Percentiles rank a stretch among this genome's conserved stretches.
phyloP scores from a whole-genome alignment of 441 rosid genomes.

The Erodium texanum region DNA sequence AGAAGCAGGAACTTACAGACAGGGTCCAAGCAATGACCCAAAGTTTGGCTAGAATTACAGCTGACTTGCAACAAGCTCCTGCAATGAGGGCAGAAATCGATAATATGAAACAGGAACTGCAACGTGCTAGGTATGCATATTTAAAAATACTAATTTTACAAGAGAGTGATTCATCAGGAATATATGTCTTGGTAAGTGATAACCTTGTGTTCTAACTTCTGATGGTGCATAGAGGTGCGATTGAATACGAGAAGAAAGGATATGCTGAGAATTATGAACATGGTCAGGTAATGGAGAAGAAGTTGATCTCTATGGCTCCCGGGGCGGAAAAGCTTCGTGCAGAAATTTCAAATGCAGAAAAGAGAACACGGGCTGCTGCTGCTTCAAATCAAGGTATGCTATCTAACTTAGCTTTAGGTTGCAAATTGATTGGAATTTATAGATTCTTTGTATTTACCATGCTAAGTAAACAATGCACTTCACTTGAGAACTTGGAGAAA shows the following conservation, averaged over 20 bases:
- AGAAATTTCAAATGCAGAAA: conserved; percentile 79
- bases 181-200: conserved; percentile 1
- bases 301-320: conserved; percentile 82
- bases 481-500: no score
- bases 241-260: conserved; percentile 92
- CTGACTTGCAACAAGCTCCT: conserved; percentile 72
- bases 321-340: conserved; percentile 93
- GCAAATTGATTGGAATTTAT: background rate
- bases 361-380: conserved; percentile 54
- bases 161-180: background rate
- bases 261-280: conserved; percentile 92
- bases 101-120: conserved; percentile 77
- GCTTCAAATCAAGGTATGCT: conserved; percentile 50
- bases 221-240: conserved; percentile 54
- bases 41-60: conserved; percentile 58
- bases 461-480: no score
- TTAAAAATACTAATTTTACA: background rate
- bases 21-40: conserved; percentile 65
- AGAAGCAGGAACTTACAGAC: conserved; percentile 58
- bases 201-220: conserved; percentile 9
- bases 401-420: background rate
- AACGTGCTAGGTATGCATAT: conserved; percentile 57
- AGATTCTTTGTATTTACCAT: no score
- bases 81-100: conserved; percentile 66
- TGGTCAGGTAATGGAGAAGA: conserved; percentile 84